phyloP scores from a whole-genome alignment of 2,329 filamentous ascomycete genomes.

The Colletotrichum liaoningense region DNA sequence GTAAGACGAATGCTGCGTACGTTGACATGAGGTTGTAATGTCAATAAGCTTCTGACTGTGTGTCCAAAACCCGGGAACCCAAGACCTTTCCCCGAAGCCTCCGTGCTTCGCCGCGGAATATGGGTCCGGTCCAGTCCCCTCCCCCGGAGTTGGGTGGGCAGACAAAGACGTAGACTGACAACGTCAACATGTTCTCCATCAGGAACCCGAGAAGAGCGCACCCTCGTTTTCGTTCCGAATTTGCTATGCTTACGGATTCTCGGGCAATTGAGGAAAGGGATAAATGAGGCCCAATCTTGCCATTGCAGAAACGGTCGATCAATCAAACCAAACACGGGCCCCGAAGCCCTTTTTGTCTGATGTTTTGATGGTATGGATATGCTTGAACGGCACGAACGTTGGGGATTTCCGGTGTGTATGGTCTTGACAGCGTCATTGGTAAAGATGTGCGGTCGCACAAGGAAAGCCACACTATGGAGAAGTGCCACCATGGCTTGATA shows the following conservation, averaged over 20 bases:
- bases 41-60: conserved; percentile 8
- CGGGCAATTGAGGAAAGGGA: background rate
- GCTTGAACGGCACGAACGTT: background rate
- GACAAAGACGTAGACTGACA: background rate
- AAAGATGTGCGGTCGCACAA: background rate
- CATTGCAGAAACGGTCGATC: background rate
- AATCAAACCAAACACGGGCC: background rate
- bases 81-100: background rate
- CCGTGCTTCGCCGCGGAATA: conserved; percentile 1
- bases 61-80: background rate
- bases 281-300: background rate
- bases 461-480: background rate
- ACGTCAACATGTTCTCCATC: background rate
- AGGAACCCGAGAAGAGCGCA: background rate
- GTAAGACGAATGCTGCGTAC: background rate
- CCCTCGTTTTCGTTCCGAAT: background rate
- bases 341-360: background rate
- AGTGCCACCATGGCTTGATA: background rate
- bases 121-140: too few relatives aligned
- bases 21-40: background rate
- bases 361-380: background rate
- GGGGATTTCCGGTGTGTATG: background rate
- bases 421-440: background rate
- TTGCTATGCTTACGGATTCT: background rate
- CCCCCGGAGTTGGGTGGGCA: background rate